Evolutionary conservation across 495 filamentous ascomycete genomes (phyloP), one percentile per base, ranked within the genome.

Genomic region (Pyrenula massariospora): DNA sequence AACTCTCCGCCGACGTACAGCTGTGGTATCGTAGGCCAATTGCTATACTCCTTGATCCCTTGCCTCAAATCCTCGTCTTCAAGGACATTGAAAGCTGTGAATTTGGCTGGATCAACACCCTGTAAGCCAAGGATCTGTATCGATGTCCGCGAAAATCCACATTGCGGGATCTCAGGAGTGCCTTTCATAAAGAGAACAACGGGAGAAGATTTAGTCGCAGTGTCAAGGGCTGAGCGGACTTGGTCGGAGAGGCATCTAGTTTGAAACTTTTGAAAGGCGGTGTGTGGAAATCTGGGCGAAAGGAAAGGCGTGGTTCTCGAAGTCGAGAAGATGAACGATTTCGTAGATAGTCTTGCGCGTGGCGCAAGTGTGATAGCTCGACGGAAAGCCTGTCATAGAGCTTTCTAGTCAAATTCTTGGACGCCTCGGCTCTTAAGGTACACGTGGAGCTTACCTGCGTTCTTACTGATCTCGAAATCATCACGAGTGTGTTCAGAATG

Each of bases 11-110:
- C 80, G 53, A 98, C 76, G 70, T 97, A 98, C 25, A 98, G 78
- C 68, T 97, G 93, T 1, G 93, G 93, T 67, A 98, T 97, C 22
- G 93, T 98, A 10, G 93, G 93, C 93, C 93, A 98, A 65, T 96
- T 92, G 2, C 90, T 95, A 77, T 89, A 98, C 68, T 98, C 91
- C 68, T 98, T 98, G 70, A 98, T 92, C 48, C 94, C 93, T 71
- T 86, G 73, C 59, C 94, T 78, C 56, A 98, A 69, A 64, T 92
- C 92, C 2, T 85, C 65, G 72, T 95, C 89, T 72, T 97, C 93
- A 47, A 98, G 64, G 25, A 98, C 94, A 70, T 98, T 98, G 71
- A 94, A 96, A 0, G 93, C 93, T 10, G 89, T 84, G 66, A 98
- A 98, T 73, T 96, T 96, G 62, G 78, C 79, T n/a, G 93, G 94